Conservation (phyloP, 495 filamentous ascomycete genomes). For the Lentithecium fluviatile region DNA sequence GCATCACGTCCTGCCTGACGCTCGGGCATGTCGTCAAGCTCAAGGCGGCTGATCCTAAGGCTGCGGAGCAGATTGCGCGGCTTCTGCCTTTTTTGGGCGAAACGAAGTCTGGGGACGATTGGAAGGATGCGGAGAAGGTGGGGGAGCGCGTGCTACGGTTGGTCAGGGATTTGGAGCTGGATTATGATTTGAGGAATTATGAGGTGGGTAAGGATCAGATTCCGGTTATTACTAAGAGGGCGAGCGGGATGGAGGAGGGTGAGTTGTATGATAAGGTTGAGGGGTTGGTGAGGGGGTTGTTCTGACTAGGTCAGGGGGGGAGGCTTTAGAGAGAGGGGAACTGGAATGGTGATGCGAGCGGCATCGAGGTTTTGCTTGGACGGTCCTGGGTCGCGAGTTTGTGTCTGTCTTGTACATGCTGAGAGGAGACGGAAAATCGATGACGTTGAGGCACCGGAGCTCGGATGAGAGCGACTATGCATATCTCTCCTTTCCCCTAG, state of each 20-base stretch:
- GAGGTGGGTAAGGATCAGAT: conserved; percentile 42
- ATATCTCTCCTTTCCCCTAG: no score
- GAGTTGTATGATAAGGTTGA: conserved; percentile 40
- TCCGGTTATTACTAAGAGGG: conserved; percentile 39
- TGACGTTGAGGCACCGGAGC: no score
- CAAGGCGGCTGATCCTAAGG: conserved; percentile 43
- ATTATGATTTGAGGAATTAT: conserved; percentile 41
- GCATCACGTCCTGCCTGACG: conserved; percentile 51
- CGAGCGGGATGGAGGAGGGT: conserved; percentile 40
- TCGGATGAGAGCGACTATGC: no score
- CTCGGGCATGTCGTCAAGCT: conserved; percentile 49
- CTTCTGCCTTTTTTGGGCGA: conserved; percentile 44
- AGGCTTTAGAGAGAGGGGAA: not conserved
- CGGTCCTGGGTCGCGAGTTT: no score
- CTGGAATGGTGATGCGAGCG: no score
- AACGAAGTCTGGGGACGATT: conserved; percentile 41
- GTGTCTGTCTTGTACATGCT: no score
- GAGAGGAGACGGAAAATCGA: no score
- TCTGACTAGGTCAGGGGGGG: conserved; percentile 5
- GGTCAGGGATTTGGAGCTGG: conserved; percentile 41
- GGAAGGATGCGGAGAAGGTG: conserved; percentile 40
- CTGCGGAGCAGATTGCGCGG: conserved; percentile 48
- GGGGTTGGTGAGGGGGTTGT: conserved; percentile 42
- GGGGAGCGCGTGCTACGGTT: conserved; percentile 43
- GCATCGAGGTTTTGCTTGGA: no score